Evolutionary conservation across 306 rosid species (phyloP).

Genomic region (Lathyrus aphaca): DNA sequence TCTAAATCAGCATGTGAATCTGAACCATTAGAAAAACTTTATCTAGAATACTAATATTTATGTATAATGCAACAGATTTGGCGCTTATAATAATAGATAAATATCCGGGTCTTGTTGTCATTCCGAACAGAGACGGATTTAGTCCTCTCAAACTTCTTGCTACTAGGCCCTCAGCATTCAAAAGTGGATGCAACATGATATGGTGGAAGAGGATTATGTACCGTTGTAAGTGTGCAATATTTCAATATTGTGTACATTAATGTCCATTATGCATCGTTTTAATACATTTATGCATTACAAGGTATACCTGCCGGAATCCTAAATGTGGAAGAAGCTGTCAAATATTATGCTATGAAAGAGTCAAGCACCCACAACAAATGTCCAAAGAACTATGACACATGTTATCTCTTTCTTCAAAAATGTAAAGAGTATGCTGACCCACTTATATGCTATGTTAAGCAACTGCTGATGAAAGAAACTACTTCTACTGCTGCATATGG

Average conservation of each 20-base stretch:
- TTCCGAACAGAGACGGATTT: not conserved
- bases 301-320: not conserved
- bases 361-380: fast-evolving
- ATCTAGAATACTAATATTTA: not conserved
- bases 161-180: conserved; percentile 36
- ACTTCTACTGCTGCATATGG: not conserved
- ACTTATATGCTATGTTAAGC: too few relatives aligned
- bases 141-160: conserved; percentile 44
- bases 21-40: too few relatives aligned
- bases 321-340: not conserved
- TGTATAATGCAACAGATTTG: conserved; percentile 36
- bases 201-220: conserved; percentile 32
- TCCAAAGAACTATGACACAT: conserved; percentile 6
- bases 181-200: conserved; percentile 12
- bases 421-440: not conserved
- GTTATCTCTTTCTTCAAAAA: not conserved
- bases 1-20: too few relatives aligned
- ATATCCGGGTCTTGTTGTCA: not conserved
- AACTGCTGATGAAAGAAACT: not conserved
- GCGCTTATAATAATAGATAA: conserved; percentile 18
- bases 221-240: conserved; percentile 21
- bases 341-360: not conserved
- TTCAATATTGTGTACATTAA: not conserved
- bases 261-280: not conserved
- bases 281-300: not conserved